Percentiles rank a stretch among this genome's conserved stretches.
Evolutionary conservation across 768 basidiomycete genomes (phyloP).

Genomic region (Pleurotus djamor): DNA sequence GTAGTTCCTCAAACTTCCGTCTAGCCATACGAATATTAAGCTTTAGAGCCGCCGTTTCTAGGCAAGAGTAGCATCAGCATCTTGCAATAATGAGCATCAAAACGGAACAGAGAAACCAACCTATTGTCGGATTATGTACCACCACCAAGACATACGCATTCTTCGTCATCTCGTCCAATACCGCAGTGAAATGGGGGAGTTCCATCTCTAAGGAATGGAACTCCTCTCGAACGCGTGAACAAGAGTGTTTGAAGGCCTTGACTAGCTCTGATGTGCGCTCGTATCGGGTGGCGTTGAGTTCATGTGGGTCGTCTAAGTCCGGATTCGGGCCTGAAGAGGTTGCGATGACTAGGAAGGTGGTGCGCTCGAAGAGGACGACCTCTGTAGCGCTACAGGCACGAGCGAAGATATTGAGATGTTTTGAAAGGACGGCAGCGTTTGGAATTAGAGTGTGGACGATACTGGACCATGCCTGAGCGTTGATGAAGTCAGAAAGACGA

Average conservation of each 20-base stretch:
- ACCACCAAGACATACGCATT: conserved; percentile 94
- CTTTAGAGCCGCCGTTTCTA: conserved; percentile 86
- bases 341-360: conserved; percentile 97
- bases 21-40: conserved; percentile 88
- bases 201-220: conserved; percentile 89
- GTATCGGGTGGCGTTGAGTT: conserved; percentile 70
- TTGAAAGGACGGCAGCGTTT: conserved; percentile 85
- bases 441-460: conserved; percentile 97
- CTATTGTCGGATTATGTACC: conserved; percentile 85
- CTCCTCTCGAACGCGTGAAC: conserved; percentile 80
- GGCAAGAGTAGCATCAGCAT: conserved; percentile 2
- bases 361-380: conserved; percentile 94
- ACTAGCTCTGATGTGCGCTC: conserved; percentile 91
- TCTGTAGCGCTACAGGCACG: conserved; percentile 88
- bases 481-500: not conserved
- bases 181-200: conserved; percentile 80
- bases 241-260: conserved; percentile 93
- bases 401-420: conserved; percentile 85
- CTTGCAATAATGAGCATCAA: not conserved
- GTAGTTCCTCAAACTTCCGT: conserved; percentile 86
- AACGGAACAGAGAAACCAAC: conserved; percentile 37
- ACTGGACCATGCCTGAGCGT: conserved; percentile 88
- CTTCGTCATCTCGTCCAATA: conserved; percentile 88
- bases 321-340: conserved; percentile 57
- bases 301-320: conserved; percentile 32